phyloP scores from a whole-genome alignment of 805 yeast species.

The Spathaspora sp. region DNA sequence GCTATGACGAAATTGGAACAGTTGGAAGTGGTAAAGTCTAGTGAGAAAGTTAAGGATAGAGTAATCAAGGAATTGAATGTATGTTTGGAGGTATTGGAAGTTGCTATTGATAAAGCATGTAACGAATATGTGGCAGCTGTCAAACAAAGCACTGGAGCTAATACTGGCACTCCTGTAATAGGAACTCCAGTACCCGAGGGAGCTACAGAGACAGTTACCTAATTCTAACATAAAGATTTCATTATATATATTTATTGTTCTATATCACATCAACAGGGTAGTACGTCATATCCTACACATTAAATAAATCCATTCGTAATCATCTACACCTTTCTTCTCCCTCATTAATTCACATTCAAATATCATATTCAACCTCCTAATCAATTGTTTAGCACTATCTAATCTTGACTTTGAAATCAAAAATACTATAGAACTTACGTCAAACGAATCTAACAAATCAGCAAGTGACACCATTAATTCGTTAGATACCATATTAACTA shows the following conservation, averaged over 20 bases:
- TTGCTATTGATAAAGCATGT: conserved; percentile 31
- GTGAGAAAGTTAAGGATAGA: conserved; percentile 32
- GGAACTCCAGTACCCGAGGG: not conserved
- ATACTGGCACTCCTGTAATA: not conserved
- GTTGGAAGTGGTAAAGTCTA: conserved; percentile 21
- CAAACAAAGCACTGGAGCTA: conserved; percentile 4
- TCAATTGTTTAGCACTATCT: not conserved
- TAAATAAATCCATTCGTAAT: not conserved
- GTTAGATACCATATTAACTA: not conserved
- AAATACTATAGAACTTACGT: not conserved
- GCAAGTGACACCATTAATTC: not conserved
- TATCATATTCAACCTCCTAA: not conserved
- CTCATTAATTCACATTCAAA: conserved; percentile 3
- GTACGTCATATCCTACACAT: not conserved
- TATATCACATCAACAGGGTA: not conserved
- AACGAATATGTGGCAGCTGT: conserved; percentile 32
- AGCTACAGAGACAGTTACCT: not conserved
- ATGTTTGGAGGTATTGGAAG: conserved; percentile 28
- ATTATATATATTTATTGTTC: not conserved
- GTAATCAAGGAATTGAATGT: conserved; percentile 27
- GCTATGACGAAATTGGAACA: conserved; percentile 15
- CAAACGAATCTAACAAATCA: conserved; percentile 5
- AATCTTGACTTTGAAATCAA: not conserved
- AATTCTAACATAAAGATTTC: not conserved
- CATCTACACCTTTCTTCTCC: not conserved